Conservation (phyloP, 108 stramenopile species). For the Aurantiochytrium sp. region DNA sequence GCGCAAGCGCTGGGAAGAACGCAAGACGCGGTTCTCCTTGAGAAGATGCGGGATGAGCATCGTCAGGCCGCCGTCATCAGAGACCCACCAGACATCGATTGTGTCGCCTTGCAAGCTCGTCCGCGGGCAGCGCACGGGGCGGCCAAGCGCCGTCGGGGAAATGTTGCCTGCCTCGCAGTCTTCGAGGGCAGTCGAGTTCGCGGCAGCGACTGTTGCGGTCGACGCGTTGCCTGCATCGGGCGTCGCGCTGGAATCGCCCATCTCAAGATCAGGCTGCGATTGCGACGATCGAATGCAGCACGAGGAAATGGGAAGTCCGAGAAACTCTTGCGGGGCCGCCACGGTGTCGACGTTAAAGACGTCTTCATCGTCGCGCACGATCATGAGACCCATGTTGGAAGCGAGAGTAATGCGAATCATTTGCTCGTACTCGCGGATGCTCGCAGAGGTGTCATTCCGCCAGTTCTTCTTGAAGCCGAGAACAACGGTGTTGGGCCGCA, state of each 20-base stretch:
- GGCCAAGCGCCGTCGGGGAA: background rate
- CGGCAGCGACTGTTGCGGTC: background rate
- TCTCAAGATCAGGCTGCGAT: background rate
- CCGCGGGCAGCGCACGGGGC: background rate
- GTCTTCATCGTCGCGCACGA: background rate
- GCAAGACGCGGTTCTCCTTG: background rate
- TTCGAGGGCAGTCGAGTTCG: too few relatives aligned
- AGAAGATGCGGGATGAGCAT: conserved; percentile 16
- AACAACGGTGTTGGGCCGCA: conserved; percentile 26
- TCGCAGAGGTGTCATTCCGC: background rate
- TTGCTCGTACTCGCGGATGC: background rate
- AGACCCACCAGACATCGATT: conserved; percentile 26
- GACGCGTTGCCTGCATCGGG: background rate
- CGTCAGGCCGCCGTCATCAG: conserved; percentile 23
- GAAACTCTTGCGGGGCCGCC: background rate
- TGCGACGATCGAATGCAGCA: background rate
- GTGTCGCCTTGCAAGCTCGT: background rate
- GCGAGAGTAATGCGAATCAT: conserved; percentile 2
- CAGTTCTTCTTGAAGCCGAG: conserved; percentile 8
- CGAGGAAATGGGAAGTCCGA: background rate
- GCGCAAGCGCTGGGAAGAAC: background rate
- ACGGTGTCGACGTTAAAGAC: background rate
- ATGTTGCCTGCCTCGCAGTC: background rate
- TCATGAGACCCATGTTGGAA: background rate
- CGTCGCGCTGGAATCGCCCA: background rate